A percentile compares a stretch with the other conserved stretches of the same genome.
phyloP scores from a whole-genome alignment of 495 filamentous ascomycete species.

The Pyronema omphalodes region DNA sequence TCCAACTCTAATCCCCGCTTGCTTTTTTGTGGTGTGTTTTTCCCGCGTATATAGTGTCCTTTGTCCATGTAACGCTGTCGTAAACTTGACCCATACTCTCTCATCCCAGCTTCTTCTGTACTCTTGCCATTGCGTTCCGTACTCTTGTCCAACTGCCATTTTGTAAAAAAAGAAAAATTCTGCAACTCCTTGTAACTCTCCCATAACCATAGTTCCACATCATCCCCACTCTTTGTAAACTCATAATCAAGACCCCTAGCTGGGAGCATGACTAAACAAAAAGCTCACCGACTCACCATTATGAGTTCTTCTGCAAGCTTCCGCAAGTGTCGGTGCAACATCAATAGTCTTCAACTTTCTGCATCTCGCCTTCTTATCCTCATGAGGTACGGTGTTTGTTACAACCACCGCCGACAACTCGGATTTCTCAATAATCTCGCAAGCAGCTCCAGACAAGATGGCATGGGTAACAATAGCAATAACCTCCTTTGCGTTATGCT shows the following conservation, averaged over 20 bases:
- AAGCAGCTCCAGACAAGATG: slow-evolving; percentile 80
- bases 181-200: too few species aligned
- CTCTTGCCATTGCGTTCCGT: too few species aligned
- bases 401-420: slow-evolving; percentile 64
- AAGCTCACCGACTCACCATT: slow-evolving; percentile 90
- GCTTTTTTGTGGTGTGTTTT: too few species aligned
- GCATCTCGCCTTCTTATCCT: slow-evolving; percentile 62
- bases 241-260: slow-evolving; percentile 16
- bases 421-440: slow-evolving; percentile 74
- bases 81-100: too few species aligned
- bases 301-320: slow-evolving; percentile 73
- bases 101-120: too few species aligned
- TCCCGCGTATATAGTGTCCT: too few species aligned
- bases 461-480: slow-evolving; percentile 94
- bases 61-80: too few species aligned
- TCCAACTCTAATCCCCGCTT: too few species aligned
- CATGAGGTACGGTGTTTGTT: slow-evolving; percentile 90
- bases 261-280: slow-evolving; percentile 78
- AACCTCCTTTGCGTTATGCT: slow-evolving; percentile 71
- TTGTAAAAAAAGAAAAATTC: background rate
- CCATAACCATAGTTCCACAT: background rate
- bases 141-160: too few species aligned
- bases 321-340: slow-evolving; percentile 60
- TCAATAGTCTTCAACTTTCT: slow-evolving; percentile 76
- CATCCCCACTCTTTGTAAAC: background rate